Evolutionary conservation across 129 eudicot genomes (phyloP).

Genomic region (Centella asiatica): DNA sequence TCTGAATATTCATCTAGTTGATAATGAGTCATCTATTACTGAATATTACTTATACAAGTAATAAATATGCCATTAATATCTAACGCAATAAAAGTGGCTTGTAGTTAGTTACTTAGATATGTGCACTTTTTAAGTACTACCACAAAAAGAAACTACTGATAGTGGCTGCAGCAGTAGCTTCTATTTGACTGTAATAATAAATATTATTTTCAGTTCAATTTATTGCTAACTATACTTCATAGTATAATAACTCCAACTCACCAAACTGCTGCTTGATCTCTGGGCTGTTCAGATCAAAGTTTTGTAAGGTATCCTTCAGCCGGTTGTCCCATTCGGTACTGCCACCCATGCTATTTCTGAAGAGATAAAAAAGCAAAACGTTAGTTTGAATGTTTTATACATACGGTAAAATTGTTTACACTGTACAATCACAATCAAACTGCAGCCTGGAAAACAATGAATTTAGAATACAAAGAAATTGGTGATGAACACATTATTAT

Average conservation of each 20-base stretch:
- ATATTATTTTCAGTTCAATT: too few species aligned
- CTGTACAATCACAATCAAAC: neutral
- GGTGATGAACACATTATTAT: neutral
- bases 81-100: too few species aligned
- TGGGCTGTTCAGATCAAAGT: slow-evolving; percentile 81
- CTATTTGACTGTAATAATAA: too few species aligned
- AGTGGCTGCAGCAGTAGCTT: too few species aligned
- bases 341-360: slow-evolving; percentile 89
- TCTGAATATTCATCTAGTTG: too few species aligned
- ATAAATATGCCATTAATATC: too few species aligned
- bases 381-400: neutral
- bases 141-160: too few species aligned
- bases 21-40: too few species aligned
- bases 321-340: slow-evolving; percentile 81
- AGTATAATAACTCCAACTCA: slow-evolving; percentile 21
- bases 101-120: too few species aligned
- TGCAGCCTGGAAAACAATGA: neutral
- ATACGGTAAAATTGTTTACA: neutral
- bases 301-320: slow-evolving; percentile 69
- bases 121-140: too few species aligned
- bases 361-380: neutral
- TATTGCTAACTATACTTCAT: neutral
- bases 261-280: slow-evolving; percentile 96
- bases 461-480: neutral
- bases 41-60: too few species aligned